These are phyloP conservation scores for Pythium dissotocum DNA, from an alignment of 352 stramenopile genomes.

Conservation along the genomic window DNA sequence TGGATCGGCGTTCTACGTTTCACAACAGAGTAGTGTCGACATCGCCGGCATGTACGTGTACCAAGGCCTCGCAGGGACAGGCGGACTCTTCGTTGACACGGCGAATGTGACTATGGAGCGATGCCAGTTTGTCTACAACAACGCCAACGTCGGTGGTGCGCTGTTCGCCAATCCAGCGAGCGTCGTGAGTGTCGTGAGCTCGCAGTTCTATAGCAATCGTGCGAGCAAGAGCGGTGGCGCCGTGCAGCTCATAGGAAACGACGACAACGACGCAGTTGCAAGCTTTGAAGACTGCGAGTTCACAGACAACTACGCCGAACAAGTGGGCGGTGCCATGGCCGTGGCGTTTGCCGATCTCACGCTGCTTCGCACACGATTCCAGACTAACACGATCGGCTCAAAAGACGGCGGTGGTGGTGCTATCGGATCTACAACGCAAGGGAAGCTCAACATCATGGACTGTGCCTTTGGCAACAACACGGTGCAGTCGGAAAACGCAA, in stretches of 20 bases:
- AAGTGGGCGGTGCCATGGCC: constrained; percentile 18
- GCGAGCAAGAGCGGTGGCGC: constrained; percentile 11
- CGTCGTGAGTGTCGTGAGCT: constrained; percentile 1
- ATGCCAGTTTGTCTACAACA: constrained; percentile 19
- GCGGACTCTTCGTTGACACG: constrained; percentile 16
- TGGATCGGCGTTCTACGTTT: constrained; percentile 20
- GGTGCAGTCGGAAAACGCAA: constrained; percentile 4
- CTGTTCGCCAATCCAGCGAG: constrained; percentile 11
- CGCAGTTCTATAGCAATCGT: constrained; percentile 4
- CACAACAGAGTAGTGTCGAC: neutral
- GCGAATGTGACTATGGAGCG: neutral
- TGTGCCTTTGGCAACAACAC: constrained; percentile 19
- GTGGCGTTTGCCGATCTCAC: constrained; percentile 9
- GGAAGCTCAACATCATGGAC: constrained; percentile 8
- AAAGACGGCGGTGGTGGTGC: constrained; percentile 19
- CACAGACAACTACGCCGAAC: constrained; percentile 8
- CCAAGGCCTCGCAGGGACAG: constrained; percentile 3
- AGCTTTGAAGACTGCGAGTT: constrained; percentile 13
- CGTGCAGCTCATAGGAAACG: neutral
- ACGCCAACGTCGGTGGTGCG: constrained; percentile 8
- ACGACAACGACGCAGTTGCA: neutral
- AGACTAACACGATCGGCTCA: constrained; percentile 6
- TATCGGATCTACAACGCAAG: constrained; percentile 9
- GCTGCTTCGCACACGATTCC: neutral
- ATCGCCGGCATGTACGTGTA: constrained; percentile 9